Conservation (phyloP, 2,329 filamentous ascomycete species). For the Cylindrodendrum hubeiense region DNA sequence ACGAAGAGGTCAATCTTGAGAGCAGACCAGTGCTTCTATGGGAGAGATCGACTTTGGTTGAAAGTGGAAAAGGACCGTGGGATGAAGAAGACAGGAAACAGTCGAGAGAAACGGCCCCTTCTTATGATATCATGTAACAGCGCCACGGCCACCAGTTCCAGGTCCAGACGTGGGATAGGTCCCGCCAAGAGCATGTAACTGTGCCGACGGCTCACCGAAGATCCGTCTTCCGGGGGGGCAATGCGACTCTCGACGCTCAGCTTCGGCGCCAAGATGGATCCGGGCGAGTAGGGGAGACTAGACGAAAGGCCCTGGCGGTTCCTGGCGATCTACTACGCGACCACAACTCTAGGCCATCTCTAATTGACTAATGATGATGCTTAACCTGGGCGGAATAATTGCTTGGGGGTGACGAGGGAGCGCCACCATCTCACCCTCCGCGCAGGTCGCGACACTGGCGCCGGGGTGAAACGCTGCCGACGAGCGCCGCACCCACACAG, state of each 20-base stretch:
- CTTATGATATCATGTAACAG: constrained; percentile 6
- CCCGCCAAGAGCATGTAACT: not conserved
- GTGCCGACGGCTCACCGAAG: constrained; percentile 7
- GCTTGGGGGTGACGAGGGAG: not conserved
- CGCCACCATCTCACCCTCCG: not conserved
- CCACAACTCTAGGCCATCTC: no score
- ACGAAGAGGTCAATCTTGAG: constrained; percentile 4
- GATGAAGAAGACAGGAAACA: constrained; percentile 4
- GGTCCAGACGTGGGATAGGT: not conserved
- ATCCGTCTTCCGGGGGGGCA: constrained; percentile 6
- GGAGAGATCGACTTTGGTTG: not conserved
- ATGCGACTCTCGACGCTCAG: not conserved
- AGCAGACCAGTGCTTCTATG: constrained; percentile 20
- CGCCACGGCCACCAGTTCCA: not conserved
- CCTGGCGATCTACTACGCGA: no score
- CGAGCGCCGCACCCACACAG: not conserved
- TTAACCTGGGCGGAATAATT: not conserved
- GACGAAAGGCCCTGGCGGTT: not conserved
- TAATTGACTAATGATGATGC: not conserved
- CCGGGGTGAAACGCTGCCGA: constrained; percentile 18
- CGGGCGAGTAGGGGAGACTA: not conserved
- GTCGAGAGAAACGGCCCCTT: constrained; percentile 1
- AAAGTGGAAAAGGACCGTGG: not conserved
- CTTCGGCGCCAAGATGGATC: constrained; percentile 1
- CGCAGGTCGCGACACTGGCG: constrained; percentile 1